Percentiles rank a stretch among this genome's conserved stretches.
Conservation (phyloP, 1,139 yeast genomes). For the Hyphopichia fennica region DNA sequence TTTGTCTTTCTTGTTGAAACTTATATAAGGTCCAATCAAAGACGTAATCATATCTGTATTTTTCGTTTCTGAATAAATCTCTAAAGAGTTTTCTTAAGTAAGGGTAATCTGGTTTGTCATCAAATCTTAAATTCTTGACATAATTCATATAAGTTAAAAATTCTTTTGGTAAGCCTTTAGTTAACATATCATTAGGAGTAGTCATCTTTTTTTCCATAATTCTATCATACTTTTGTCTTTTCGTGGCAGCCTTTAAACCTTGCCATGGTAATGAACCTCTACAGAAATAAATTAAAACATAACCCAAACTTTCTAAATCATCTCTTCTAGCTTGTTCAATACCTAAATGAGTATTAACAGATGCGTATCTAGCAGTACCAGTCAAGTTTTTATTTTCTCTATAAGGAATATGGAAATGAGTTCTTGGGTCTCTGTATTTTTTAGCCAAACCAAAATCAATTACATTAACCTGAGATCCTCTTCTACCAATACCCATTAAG, state of each 20-base stretch:
- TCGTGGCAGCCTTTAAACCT: conserved; percentile 95
- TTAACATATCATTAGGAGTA: conserved; percentile 83
- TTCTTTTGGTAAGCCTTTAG: conserved; percentile 90
- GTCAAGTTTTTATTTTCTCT: conserved; percentile 94
- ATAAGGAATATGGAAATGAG: conserved; percentile 94
- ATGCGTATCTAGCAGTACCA: conserved; percentile 96
- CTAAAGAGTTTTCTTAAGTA: conserved; percentile 87
- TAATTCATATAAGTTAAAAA: conserved; percentile 87
- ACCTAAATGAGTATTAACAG: conserved; percentile 94
- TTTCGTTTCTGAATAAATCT: conserved; percentile 84
- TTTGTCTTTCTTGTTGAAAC: conserved; percentile 66
- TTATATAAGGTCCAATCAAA: conserved; percentile 97
- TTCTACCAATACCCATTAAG: conserved; percentile 93
- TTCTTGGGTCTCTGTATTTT: conserved; percentile 91
- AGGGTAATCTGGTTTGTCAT: conserved; percentile 93
- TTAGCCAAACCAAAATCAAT: conserved; percentile 98
- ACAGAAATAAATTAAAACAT: conserved; percentile 90
- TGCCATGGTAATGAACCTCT: conserved; percentile 98
- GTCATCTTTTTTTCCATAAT: conserved; percentile 96
- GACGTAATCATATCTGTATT: conserved; percentile 89
- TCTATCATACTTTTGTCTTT: conserved; percentile 94
- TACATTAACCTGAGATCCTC: conserved; percentile 93
- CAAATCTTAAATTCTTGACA: conserved; percentile 87
- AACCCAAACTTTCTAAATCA: conserved; percentile 93
- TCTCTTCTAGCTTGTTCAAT: conserved; percentile 96